A percentile compares a stretch with the other conserved stretches of the same genome.
These are phyloP conservation scores for Haplosporangium gracile DNA, from an alignment of 192 early-diverging fungal species.

Conservation along the genomic window DNA sequence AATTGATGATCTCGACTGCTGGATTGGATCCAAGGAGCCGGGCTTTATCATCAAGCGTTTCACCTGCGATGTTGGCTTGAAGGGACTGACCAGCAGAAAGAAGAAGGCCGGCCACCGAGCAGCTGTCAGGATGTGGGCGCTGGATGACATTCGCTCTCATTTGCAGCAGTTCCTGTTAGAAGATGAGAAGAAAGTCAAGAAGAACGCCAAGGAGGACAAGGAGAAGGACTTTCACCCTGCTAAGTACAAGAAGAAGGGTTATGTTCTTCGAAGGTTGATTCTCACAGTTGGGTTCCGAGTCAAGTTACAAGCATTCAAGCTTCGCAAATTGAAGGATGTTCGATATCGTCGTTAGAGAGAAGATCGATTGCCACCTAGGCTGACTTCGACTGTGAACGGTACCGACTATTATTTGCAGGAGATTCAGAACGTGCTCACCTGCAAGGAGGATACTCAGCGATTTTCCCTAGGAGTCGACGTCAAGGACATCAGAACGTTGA, in stretches of 20 bases:
- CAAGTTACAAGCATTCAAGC: constrained; percentile 4
- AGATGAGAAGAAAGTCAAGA: too few relatives aligned
- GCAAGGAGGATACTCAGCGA: background rate
- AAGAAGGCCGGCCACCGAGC: too few relatives aligned
- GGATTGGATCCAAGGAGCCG: too few relatives aligned
- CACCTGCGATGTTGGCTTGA: too few relatives aligned
- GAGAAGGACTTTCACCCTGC: background rate
- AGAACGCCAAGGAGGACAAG: too few relatives aligned
- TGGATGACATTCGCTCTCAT: too few relatives aligned
- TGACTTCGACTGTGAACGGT: background rate
- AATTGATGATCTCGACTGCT: background rate
- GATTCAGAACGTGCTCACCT: background rate
- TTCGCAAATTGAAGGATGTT: background rate
- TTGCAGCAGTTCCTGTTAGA: too few relatives aligned
- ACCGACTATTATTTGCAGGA: constrained; percentile 5
- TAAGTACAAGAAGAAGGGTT: background rate
- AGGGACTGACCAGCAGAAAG: too few relatives aligned
- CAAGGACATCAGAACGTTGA: too few relatives aligned
- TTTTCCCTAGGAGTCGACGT: too few relatives aligned
- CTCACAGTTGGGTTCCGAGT: background rate
- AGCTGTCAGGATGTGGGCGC: too few relatives aligned
- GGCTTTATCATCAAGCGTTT: too few relatives aligned
- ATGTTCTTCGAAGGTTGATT: background rate
- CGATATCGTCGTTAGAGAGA: background rate
- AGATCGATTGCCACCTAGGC: background rate